phyloP scores from a whole-genome alignment of 116 monocot species.

The Iris pallida region DNA sequence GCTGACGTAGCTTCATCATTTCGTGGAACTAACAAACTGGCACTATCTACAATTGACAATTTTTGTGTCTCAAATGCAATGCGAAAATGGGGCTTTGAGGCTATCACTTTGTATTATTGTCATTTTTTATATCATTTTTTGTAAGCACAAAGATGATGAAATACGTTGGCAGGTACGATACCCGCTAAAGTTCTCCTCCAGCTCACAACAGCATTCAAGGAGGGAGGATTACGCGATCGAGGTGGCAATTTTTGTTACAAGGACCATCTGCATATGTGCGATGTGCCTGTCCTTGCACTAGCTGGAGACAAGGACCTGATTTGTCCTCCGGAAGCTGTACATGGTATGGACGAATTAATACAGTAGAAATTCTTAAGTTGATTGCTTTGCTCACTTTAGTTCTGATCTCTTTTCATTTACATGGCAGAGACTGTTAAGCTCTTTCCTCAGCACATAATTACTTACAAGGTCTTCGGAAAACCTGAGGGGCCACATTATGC shows the following conservation, averaged over 20 bases:
- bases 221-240: conserved; percentile 63
- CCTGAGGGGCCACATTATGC: conserved; percentile 83
- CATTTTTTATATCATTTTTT: too few species aligned
- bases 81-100: too few species aligned
- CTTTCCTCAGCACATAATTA: conserved; percentile 51
- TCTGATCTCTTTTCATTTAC: not conserved
- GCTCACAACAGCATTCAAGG: conserved; percentile 79
- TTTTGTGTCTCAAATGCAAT: too few species aligned
- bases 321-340: conserved; percentile 95
- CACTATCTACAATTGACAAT: too few species aligned
- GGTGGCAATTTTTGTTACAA: conserved; percentile 69
- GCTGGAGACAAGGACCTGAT: conserved; percentile 91
- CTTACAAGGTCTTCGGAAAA: conserved; percentile 75
- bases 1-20: too few species aligned
- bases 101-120: too few species aligned
- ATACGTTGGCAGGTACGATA: conserved; percentile 58
- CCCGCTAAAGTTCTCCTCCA: conserved; percentile 85
- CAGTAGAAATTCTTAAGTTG: not conserved
- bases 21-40: too few species aligned
- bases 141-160: too few species aligned
- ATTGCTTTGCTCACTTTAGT: not conserved
- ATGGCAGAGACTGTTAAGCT: conserved; percentile 77
- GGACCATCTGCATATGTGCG: conserved; percentile 57
- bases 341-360: conserved; percentile 41
- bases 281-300: conserved; percentile 72